Evolutionary conservation across 2,329 filamentous ascomycete species (phyloP).

Genomic region (Corinectria fuckeliana): DNA sequence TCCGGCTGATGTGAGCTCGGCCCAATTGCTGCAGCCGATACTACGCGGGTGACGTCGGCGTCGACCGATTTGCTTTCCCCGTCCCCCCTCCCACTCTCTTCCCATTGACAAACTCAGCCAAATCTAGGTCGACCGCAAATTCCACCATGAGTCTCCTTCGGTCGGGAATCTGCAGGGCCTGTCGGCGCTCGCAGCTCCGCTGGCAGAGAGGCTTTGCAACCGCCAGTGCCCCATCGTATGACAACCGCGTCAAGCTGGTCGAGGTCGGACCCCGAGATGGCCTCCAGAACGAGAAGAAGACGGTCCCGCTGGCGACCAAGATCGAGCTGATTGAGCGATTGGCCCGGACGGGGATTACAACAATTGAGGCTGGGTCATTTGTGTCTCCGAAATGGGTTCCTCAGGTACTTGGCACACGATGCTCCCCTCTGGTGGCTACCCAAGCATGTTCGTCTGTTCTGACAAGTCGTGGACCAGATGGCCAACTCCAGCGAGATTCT

Average conservation of each 20-base stretch:
- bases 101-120: slow-evolving; percentile 12
- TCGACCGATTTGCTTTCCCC: slow-evolving; percentile 15
- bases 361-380: slow-evolving; percentile 83
- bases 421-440: background rate
- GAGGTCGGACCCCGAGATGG: slow-evolving; percentile 87
- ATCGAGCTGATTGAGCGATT: slow-evolving; percentile 76
- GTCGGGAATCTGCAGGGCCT: slow-evolving; percentile 48
- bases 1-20: slow-evolving; percentile 27
- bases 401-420: slow-evolving; percentile 63
- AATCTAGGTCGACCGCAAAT: background rate
- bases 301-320: slow-evolving; percentile 75
- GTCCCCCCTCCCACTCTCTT: slow-evolving; percentile 15
- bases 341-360: slow-evolving; percentile 69
- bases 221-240: slow-evolving; percentile 42
- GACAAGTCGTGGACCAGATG: slow-evolving; percentile 61
- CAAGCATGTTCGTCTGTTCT: slow-evolving; percentile 9
- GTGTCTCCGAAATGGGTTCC: slow-evolving; percentile 86
- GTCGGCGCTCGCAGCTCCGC: slow-evolving; percentile 43
- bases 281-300: slow-evolving; percentile 82
- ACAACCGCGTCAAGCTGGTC: slow-evolving; percentile 68
- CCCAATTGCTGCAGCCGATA: slow-evolving; percentile 37
- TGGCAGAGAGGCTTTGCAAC: slow-evolving; percentile 49
- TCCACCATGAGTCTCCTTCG: slow-evolving; percentile 46
- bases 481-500: slow-evolving; percentile 79
- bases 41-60: slow-evolving; percentile 38